Evolutionary conservation across 2,329 filamentous ascomycete species (phyloP).

Genomic region (Thielaviopsis punctulata): DNA sequence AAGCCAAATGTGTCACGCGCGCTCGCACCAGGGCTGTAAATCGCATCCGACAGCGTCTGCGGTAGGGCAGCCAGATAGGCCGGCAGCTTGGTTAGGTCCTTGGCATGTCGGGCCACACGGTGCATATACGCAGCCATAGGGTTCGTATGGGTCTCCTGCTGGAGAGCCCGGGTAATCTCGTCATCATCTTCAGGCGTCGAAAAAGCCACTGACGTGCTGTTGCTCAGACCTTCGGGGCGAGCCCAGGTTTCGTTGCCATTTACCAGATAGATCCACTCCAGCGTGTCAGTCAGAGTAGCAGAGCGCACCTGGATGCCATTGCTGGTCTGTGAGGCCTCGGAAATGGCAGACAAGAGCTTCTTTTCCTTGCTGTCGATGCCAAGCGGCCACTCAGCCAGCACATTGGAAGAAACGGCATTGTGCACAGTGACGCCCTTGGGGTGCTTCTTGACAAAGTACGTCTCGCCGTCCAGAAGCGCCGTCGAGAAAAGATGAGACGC

Average conservation of each 20-base stretch:
- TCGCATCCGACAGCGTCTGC: conserved; percentile 45
- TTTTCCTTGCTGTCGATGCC: conserved; percentile 25
- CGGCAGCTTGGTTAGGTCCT: conserved; percentile 62
- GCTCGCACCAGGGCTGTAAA: conserved; percentile 38
- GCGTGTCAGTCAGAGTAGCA: conserved; percentile 34
- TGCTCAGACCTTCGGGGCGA: conserved; percentile 66
- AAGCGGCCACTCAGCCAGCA: conserved; percentile 57
- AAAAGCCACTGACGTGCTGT: conserved; percentile 63
- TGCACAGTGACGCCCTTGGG: conserved; percentile 55
- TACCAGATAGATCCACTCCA: conserved; percentile 68
- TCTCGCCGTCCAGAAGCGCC: conserved; percentile 60
- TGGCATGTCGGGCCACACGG: conserved; percentile 63
- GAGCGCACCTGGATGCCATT: conserved; percentile 54
- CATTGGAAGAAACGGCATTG: conserved; percentile 59
- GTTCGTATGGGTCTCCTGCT: conserved; percentile 73
- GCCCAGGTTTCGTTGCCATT: conserved; percentile 72
- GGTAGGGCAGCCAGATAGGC: conserved; percentile 55
- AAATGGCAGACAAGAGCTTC: conserved; percentile 48
- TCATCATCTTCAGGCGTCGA: conserved; percentile 55
- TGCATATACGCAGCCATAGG: conserved; percentile 71
- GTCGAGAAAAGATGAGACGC: conserved; percentile 62
- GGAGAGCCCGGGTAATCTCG: conserved; percentile 58
- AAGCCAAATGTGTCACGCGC: conserved; percentile 71
- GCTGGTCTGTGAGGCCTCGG: conserved; percentile 64
- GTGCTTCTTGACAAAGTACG: conserved; percentile 77